These are phyloP conservation scores for Citrullus colocynthis DNA, from an alignment of 306 rosid genomes.

Conservation along the genomic window DNA sequence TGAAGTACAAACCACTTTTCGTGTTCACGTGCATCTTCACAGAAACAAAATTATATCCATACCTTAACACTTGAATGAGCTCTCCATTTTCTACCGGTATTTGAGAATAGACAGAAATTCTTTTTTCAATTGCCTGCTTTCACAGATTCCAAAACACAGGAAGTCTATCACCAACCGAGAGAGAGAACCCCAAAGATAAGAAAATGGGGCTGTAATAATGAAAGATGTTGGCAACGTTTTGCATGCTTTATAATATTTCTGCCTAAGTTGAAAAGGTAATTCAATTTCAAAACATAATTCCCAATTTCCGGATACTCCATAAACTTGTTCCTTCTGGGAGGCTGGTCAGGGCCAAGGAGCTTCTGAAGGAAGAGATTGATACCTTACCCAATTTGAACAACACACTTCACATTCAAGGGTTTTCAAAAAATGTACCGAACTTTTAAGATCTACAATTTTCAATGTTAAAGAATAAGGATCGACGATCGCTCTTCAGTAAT, in stretches of 20 bases:
- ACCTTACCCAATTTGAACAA: neutral
- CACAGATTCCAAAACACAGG: constrained; percentile 12
- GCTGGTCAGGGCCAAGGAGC: neutral
- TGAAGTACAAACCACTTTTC: constrained; percentile 7
- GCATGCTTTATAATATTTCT: neutral
- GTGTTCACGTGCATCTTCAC: constrained; percentile 9
- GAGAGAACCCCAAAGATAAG: neutral
- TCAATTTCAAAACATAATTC: neutral
- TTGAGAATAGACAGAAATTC: constrained; percentile 88
- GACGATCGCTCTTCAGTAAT: neutral
- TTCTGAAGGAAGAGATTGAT: neutral
- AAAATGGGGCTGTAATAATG: neutral
- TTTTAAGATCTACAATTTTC: neutral
- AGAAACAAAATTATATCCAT: constrained; percentile 24
- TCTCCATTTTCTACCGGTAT: constrained; percentile 88
- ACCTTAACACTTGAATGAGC: constrained; percentile 90
- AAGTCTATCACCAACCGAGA: constrained; percentile 7
- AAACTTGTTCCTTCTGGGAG: neutral
- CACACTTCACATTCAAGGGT: neutral
- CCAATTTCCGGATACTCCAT: neutral
- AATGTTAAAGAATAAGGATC: neutral
- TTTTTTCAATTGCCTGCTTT: constrained; percentile 84
- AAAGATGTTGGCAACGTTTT: neutral
- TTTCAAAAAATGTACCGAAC: neutral
- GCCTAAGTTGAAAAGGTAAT: neutral